These are phyloP conservation scores for Boletus edulis DNA, from an alignment of 768 basidiomycete genomes.

Conservation along the genomic window DNA sequence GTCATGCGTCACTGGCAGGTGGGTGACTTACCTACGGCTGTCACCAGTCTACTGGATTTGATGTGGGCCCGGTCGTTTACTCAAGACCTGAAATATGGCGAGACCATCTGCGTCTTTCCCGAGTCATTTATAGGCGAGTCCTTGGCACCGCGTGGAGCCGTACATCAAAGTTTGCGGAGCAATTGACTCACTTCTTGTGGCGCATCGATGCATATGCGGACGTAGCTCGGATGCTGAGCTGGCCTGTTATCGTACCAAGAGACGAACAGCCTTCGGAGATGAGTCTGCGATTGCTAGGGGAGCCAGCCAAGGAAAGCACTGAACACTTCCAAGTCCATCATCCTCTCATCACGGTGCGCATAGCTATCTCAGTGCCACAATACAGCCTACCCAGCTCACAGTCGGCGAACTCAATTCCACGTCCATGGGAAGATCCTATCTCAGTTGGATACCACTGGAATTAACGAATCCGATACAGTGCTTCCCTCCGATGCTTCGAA, in stretches of 20 bases:
- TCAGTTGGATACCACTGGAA: neutral
- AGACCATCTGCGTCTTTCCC: neutral
- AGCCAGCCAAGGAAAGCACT: neutral
- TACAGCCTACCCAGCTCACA: neutral
- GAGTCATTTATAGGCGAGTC: slow-evolving; percentile 6
- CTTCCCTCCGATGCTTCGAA: neutral
- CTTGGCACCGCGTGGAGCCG: neutral
- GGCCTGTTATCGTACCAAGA: too few relatives aligned
- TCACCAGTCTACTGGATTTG: neutral
- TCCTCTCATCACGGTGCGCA: neutral
- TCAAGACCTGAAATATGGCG: neutral
- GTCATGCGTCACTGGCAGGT: neutral
- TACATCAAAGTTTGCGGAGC: neutral
- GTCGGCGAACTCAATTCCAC: neutral
- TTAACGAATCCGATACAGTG: neutral
- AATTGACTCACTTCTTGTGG: slow-evolving; percentile 1
- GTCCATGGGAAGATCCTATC: neutral
- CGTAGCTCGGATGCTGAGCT: neutral
- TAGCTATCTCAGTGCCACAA: neutral
- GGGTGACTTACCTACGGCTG: slow-evolving; percentile 1
- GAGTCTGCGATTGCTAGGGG: neutral
- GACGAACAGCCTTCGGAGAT: neutral
- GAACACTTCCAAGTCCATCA: neutral
- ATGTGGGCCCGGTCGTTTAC: neutral
- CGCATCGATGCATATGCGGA: neutral